phyloP scores from a whole-genome alignment of 2,329 filamentous ascomycete species.

The Penicillium sp. region DNA sequence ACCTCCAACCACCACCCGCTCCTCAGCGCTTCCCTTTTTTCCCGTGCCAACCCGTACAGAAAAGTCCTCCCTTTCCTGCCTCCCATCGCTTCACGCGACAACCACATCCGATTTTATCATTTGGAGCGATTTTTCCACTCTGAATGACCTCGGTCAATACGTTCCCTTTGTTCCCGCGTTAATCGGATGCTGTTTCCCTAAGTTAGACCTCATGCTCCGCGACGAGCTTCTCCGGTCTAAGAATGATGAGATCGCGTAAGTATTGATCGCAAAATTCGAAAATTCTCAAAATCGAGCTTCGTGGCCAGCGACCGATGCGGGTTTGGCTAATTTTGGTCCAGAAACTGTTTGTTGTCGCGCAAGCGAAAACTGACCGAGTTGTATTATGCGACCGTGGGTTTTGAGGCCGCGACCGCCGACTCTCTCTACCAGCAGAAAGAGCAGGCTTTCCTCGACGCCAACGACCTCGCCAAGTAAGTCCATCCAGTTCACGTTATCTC shows the following conservation, averaged over 20 bases:
- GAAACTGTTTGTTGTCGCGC: conserved; percentile 69
- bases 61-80: conserved; percentile 38
- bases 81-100: conserved; percentile 41
- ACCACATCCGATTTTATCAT: conserved; percentile 46
- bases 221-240: conserved; percentile 53
- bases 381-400: conserved; percentile 73
- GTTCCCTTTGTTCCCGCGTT: conserved; percentile 47
- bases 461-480: conserved; percentile 60
- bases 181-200: conserved; percentile 53
- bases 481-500: conserved; percentile 6
- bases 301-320: conserved; percentile 20
- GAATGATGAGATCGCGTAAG: conserved; percentile 55
- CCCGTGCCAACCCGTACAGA: conserved; percentile 29
- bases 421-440: conserved; percentile 53
- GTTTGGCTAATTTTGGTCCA: conserved; percentile 43
- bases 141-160: conserved; percentile 45
- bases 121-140: conserved; percentile 47
- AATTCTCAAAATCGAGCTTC: neutral
- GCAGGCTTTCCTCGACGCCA: conserved; percentile 57
- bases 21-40: conserved; percentile 13
- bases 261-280: conserved; percentile 36
- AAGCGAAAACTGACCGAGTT: conserved; percentile 91
- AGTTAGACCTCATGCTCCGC: conserved; percentile 52
- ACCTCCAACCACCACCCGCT: conserved; percentile 6
- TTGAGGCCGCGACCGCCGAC: conserved; percentile 53